These are phyloP conservation scores for Aureoboletus auriporus DNA, from an alignment of 768 basidiomycete species.

Conservation along the genomic window DNA sequence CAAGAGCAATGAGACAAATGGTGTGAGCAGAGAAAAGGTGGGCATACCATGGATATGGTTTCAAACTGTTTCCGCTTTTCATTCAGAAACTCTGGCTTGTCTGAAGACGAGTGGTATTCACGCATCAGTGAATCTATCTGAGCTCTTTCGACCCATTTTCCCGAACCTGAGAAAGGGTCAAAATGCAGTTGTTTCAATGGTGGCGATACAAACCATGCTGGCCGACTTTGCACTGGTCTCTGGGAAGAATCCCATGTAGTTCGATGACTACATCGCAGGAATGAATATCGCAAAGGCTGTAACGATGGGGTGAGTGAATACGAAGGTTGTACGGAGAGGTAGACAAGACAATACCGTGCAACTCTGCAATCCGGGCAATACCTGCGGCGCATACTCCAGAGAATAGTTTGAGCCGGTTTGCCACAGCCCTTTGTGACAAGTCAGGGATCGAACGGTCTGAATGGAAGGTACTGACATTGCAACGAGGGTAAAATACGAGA, in stretches of 20 bases:
- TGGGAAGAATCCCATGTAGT: not conserved
- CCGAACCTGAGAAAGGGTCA: not conserved
- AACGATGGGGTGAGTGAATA: too few relatives aligned
- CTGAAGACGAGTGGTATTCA: conserved; percentile 1
- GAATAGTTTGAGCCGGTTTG: conserved; percentile 3
- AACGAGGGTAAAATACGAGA: conserved; percentile 34
- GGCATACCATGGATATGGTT: conserved; percentile 2
- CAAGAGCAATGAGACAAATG: not conserved
- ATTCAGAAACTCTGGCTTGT: conserved; percentile 5
- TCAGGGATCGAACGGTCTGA: not conserved
- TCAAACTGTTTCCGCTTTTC: not conserved
- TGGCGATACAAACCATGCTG: conserved; percentile 6
- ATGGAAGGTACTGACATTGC: conserved; percentile 9
- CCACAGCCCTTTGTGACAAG: conserved; percentile 8
- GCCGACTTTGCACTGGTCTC: not conserved
- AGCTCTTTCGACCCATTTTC: conserved; percentile 9
- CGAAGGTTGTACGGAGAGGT: not conserved
- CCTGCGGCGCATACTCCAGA: conserved; percentile 18
- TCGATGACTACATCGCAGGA: too few relatives aligned
- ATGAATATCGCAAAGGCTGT: too few relatives aligned
- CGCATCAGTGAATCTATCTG: conserved; percentile 3
- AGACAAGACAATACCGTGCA: conserved; percentile 3
- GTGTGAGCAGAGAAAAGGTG: not conserved
- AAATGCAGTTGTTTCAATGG: not conserved
- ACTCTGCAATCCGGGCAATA: conserved; percentile 12